Conservation (phyloP, 768 basidiomycete genomes). For the Pholiota molesta region DNA sequence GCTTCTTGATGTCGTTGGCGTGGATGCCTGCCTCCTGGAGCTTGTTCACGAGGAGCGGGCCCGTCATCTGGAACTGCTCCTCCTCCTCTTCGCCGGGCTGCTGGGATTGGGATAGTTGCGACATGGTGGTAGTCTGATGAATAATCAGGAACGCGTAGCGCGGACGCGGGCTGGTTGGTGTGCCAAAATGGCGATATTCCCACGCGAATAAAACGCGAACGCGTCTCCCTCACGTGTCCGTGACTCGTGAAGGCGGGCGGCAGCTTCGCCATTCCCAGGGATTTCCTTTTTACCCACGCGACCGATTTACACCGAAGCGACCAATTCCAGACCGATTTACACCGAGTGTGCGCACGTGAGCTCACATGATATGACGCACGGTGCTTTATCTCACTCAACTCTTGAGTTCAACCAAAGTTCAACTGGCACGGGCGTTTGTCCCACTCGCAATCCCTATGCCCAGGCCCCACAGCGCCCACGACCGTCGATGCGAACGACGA, state of each 20-base stretch:
- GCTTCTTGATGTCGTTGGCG: slow-evolving; percentile 92
- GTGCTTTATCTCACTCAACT: too few relatives aligned
- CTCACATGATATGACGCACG: too few relatives aligned
- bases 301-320: too few relatives aligned
- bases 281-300: too few relatives aligned
- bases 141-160: slow-evolving; percentile 8
- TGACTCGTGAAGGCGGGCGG: slow-evolving; percentile 11
- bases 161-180: slow-evolving; percentile 2
- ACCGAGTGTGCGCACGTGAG: too few relatives aligned
- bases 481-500: too few relatives aligned
- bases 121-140: slow-evolving; percentile 40
- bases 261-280: too few relatives aligned
- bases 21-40: slow-evolving; percentile 88
- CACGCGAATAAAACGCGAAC: slow-evolving; percentile 31
- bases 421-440: too few relatives aligned
- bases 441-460: too few relatives aligned
- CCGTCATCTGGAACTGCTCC: slow-evolving; percentile 64
- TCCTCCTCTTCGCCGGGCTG: slow-evolving; percentile 48
- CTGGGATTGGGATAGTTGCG: slow-evolving; percentile 53
- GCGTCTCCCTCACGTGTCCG: slow-evolving; percentile 33
- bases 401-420: too few relatives aligned
- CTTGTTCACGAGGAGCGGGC: slow-evolving; percentile 85
- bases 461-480: too few relatives aligned
- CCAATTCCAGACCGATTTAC: too few relatives aligned
- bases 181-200: slow-evolving; percentile 18